phyloP scores from a whole-genome alignment of 1,139 yeast species.

The Diutina siamensis region DNA sequence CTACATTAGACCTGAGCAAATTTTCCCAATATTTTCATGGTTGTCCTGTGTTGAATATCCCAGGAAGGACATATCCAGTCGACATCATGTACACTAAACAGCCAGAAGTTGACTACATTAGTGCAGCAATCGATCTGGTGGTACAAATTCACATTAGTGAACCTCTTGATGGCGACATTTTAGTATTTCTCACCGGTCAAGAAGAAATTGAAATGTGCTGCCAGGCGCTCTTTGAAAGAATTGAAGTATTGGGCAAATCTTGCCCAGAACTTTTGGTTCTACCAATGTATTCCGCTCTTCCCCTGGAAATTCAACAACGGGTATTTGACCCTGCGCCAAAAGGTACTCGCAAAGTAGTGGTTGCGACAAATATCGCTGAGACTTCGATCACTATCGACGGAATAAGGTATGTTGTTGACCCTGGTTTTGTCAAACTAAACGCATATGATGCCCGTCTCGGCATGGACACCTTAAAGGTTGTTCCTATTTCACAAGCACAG shows the following conservation, averaged over 20 bases:
- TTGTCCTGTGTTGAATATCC: slow-evolving; percentile 76
- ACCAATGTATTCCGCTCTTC: slow-evolving; percentile 81
- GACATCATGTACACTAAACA: slow-evolving; percentile 65
- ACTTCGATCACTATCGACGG: slow-evolving; percentile 78
- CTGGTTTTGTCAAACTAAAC: slow-evolving; percentile 71
- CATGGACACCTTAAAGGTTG: slow-evolving; percentile 62
- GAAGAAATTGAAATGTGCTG: slow-evolving; percentile 90
- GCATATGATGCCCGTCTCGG: slow-evolving; percentile 69
- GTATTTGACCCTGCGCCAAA: slow-evolving; percentile 68
- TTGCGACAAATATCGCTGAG: slow-evolving; percentile 73
- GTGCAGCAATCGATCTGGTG: slow-evolving; percentile 70
- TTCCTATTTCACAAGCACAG: slow-evolving; percentile 74
- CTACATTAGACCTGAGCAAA: slow-evolving; percentile 78
- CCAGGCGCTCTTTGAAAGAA: slow-evolving; percentile 56
- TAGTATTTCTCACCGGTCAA: slow-evolving; percentile 82
- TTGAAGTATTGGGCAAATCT: slow-evolving; percentile 53
- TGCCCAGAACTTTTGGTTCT: slow-evolving; percentile 59
- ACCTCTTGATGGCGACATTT: slow-evolving; percentile 59
- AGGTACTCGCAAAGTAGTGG: slow-evolving; percentile 59
- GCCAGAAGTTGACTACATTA: slow-evolving; percentile 79
- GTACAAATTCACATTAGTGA: slow-evolving; percentile 74
- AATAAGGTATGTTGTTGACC: slow-evolving; percentile 63
- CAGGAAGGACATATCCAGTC: slow-evolving; percentile 87
- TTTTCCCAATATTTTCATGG: slow-evolving; percentile 66
- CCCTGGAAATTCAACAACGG: slow-evolving; percentile 60